Evolutionary conservation across 495 filamentous ascomycete genomes (phyloP).

Genomic region (Aspergillus leporis): DNA sequence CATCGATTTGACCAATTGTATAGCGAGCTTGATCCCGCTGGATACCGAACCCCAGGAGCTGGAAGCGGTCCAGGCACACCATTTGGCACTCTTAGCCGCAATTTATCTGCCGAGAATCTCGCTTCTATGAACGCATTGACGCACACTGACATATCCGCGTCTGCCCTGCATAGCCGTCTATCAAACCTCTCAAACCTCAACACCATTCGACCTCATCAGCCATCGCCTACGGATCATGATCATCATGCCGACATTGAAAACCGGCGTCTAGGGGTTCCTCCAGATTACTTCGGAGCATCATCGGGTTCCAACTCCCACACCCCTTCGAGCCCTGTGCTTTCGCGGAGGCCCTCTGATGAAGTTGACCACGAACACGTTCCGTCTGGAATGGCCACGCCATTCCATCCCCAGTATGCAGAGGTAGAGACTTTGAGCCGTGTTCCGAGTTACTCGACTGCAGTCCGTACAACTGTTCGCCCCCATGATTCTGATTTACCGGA

Average conservation of each 20-base stretch:
- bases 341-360: constrained; percentile 65
- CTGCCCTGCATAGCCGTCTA: constrained; percentile 64
- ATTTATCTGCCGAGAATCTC: constrained; percentile 78
- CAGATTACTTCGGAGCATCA: constrained; percentile 34
- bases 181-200: constrained; percentile 61
- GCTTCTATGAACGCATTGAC: constrained; percentile 60
- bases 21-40: constrained; percentile 73
- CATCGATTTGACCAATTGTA: constrained; percentile 88
- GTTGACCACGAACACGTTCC: constrained; percentile 43
- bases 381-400: constrained; percentile 57
- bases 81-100: constrained; percentile 69
- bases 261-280: constrained; percentile 29
- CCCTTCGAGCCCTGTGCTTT: constrained; percentile 39
- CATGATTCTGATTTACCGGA: constrained; percentile 50
- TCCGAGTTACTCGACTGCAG: constrained; percentile 78
- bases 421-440: constrained; percentile 68
- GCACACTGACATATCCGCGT: constrained; percentile 50
- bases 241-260: constrained; percentile 21
- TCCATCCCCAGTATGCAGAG: constrained; percentile 63
- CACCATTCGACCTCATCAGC: constrained; percentile 26
- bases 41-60: constrained; percentile 73
- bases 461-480: constrained; percentile 57
- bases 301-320: constrained; percentile 41
- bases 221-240: constrained; percentile 29
- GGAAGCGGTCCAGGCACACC: constrained; percentile 75